Conservation (phyloP, 768 basidiomycete genomes). For the Dacryopinax primogenitus region DNA sequence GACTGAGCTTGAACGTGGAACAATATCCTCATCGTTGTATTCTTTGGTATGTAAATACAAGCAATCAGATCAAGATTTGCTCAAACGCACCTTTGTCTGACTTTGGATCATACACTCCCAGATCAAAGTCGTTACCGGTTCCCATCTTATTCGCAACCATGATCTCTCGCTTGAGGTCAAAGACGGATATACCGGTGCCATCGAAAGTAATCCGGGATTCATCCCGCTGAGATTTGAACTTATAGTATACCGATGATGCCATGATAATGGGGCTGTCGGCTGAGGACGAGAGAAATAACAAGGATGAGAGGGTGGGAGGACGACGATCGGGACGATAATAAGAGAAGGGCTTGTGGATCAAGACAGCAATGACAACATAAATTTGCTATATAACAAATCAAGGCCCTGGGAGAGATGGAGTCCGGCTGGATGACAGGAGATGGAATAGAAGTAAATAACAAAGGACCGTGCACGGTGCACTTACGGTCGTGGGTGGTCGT, state of each 20-base stretch:
- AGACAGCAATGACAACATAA: neutral
- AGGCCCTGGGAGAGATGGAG: neutral
- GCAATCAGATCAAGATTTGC: conserved; percentile 10
- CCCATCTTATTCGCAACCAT: conserved; percentile 91
- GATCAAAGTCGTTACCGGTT: conserved; percentile 95
- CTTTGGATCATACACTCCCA: conserved; percentile 69
- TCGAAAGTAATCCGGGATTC: conserved; percentile 95
- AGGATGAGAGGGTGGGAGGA: neutral
- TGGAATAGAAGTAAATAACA: neutral
- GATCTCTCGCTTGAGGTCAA: conserved; percentile 98
- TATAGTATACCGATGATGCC: conserved; percentile 96
- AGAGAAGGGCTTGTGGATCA: neutral
- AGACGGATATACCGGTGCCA: conserved; percentile 96
- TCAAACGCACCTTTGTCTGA: conserved; percentile 67
- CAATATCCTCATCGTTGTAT: conserved; percentile 81
- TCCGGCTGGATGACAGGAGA: neutral
- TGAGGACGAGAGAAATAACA: conserved; percentile 3
- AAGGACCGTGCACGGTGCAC: neutral
- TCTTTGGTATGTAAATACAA: conserved; percentile 37
- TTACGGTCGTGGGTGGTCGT: neutral
- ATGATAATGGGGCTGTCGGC: conserved; percentile 25
- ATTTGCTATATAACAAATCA: conserved; percentile 7
- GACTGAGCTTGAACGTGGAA: conserved; percentile 90
- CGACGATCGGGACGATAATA: neutral
- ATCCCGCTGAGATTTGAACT: conserved; percentile 88